phyloP scores from a whole-genome alignment of 2,329 filamentous ascomycete genomes.

The Fusarium sp. region DNA sequence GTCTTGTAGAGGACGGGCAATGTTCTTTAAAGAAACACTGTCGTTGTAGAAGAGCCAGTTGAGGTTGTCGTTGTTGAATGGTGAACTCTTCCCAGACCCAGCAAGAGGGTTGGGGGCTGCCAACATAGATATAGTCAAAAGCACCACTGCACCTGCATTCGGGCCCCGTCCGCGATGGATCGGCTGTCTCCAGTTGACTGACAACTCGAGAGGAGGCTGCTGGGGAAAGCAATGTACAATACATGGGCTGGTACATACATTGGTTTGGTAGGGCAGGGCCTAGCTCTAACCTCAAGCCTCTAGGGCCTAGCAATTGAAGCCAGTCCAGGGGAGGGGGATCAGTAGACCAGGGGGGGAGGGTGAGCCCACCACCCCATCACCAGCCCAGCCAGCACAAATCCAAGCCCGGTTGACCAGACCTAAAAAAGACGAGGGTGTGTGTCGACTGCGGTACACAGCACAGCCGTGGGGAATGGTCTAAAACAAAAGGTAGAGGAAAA shows the following conservation, averaged over 20 bases:
- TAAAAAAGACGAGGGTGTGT: slow-evolving; percentile 29
- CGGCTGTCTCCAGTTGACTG: slow-evolving; percentile 42
- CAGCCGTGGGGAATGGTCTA: slow-evolving; percentile 27
- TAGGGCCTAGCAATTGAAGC: slow-evolving; percentile 33
- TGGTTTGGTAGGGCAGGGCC: slow-evolving; percentile 41
- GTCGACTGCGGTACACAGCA: slow-evolving; percentile 17
- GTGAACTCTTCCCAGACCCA: slow-evolving; percentile 41
- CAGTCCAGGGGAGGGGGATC: slow-evolving; percentile 27
- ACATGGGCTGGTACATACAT: slow-evolving; percentile 40
- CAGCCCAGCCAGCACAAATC: slow-evolving; percentile 38
- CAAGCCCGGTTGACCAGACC: slow-evolving; percentile 23
- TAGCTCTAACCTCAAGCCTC: slow-evolving; percentile 17
- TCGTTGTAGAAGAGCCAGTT: slow-evolving; percentile 5
- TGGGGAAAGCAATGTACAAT: slow-evolving; percentile 36
- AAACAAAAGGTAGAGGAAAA: slow-evolving; percentile 23
- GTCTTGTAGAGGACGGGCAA: slow-evolving; percentile 22
- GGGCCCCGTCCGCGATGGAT: slow-evolving; percentile 47
- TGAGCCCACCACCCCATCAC: slow-evolving; percentile 33
- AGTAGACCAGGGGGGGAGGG: slow-evolving; percentile 26
- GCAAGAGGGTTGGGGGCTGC: slow-evolving; percentile 42
- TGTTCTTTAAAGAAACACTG: slow-evolving; percentile 29
- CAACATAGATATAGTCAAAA: slow-evolving; percentile 51
- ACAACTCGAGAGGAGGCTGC: slow-evolving; percentile 41
- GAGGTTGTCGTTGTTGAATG: slow-evolving; percentile 37
- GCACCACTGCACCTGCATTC: slow-evolving; percentile 47